Base-by-base conservation (phyloP, 495 filamentous ascomycete species). In the Symbiotaphrina buchneri region DNA sequence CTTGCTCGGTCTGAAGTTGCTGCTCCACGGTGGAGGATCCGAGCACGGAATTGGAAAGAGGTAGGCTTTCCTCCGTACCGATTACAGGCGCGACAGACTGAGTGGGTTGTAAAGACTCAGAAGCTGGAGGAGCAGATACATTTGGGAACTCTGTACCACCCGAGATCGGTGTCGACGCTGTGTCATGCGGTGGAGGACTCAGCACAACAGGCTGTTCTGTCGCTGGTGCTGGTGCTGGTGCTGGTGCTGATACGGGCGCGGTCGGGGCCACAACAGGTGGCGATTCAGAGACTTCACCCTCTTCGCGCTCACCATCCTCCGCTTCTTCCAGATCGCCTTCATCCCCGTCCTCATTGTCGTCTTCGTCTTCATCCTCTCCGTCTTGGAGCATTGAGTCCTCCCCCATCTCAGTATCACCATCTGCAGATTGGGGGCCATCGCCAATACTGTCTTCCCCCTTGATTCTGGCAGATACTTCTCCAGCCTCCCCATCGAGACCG, bases 351-450 rank as follows among this genome's bases (percentile, higher is more conserved):
- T 25, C 30, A 2, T 38, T 48, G 1, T 48, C 49, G 1, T 47
- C 39, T 32, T 48, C 52, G 41, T 68, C 54, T 38, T 54, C 52
- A 3, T 44, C 44, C 21, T 49, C 44, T 5, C 21, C 35, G 10
- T 38, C 30, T 16, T 15, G 35, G 10, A 36, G 17, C 11, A 8
- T 35, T 13, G 35, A 26, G 10, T 35, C 34, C n/a, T 37, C 47
- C 18, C 28, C 34, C 11, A 45, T 43, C 32, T 41, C 27, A 39
- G 38, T 41, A 18, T 41, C 44, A 6, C 32, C 44, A 3, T 38
- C 40, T 8, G 34, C 43, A 16, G 43, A 31, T 20, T 34, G 32
- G 18, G n/a, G n/a, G n/a, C n/a, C n/a, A 36, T 33, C 4, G 30
- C 32, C 25, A 46, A 18, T 26, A 34, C 42, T 3, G 32, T 31